Percentiles rank a stretch among this genome's conserved stretches.
Evolutionary conservation across 2,329 filamentous ascomycete species (phyloP).

Genomic region (Knufia petricola): DNA sequence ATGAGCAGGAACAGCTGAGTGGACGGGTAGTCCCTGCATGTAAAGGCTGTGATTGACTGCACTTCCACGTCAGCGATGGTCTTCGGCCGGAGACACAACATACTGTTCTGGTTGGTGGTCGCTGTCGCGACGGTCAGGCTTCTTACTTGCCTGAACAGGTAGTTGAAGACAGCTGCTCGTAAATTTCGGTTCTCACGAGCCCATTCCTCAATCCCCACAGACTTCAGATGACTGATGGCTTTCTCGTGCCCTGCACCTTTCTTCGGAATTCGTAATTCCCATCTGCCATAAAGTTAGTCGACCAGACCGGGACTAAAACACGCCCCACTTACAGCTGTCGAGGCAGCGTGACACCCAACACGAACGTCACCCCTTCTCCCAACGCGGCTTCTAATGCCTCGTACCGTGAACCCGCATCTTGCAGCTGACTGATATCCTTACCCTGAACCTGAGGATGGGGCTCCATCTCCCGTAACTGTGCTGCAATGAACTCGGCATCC

Average conservation of each 20-base stretch:
- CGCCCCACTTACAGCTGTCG: neutral
- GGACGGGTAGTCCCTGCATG: too few species aligned
- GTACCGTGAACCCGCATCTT: conserved; percentile 9
- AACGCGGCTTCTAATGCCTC: conserved; percentile 6
- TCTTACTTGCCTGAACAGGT: too few species aligned
- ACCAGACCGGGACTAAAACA: neutral
- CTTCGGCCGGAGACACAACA: too few species aligned
- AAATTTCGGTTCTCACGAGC: neutral
- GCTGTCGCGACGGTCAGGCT: too few species aligned
- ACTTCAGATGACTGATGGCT: conserved; percentile 5
- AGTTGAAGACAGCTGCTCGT: conserved; percentile 6
- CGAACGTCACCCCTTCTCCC: conserved; percentile 8
- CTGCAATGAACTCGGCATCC: neutral
- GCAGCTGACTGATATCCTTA: conserved; percentile 6
- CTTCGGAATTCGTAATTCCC: conserved; percentile 7
- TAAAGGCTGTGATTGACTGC: too few species aligned
- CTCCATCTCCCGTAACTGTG: neutral
- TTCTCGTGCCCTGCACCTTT: neutral
- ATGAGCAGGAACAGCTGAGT: too few species aligned
- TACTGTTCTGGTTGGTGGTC: too few species aligned
- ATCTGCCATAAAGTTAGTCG: neutral
- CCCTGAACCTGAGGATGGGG: neutral
- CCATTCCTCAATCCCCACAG: neutral
- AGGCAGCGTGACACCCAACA: conserved; percentile 1
- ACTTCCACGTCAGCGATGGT: too few species aligned